These are phyloP conservation scores for Colletotrichum sojae DNA, from an alignment of 2,329 filamentous ascomycete genomes.

Conservation along the genomic window DNA sequence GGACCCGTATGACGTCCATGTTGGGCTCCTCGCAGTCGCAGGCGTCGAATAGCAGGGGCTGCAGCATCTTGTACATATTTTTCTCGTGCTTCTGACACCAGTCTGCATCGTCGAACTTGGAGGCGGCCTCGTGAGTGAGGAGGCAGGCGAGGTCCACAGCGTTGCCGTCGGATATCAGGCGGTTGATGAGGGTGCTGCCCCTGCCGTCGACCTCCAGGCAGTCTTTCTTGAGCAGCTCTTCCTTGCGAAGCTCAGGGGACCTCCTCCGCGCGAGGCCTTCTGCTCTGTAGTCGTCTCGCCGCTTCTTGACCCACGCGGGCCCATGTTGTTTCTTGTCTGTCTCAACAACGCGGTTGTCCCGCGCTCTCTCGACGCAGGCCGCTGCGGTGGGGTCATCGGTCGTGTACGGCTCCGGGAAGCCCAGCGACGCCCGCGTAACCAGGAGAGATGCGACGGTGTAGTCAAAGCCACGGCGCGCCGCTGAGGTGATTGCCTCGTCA, in stretches of 20 bases:
- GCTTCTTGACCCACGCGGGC: too few relatives aligned
- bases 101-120: neutral
- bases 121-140: neutral
- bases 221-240: slow-evolving; percentile 10
- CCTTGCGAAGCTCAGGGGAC: too few relatives aligned
- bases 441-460: slow-evolving; percentile 11
- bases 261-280: too few relatives aligned
- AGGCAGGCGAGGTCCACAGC: neutral
- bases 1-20: slow-evolving; percentile 51
- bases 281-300: too few relatives aligned
- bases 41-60: slow-evolving; percentile 47
- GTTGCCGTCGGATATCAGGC: neutral
- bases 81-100: neutral
- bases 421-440: neutral
- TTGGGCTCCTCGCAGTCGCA: slow-evolving; percentile 50
- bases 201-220: neutral
- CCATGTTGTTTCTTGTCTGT: neutral
- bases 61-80: neutral
- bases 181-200: neutral
- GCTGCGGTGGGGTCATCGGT: slow-evolving; percentile 1
- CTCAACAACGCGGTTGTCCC: too few relatives aligned
- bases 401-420: neutral
- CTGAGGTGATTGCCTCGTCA: slow-evolving; percentile 1
- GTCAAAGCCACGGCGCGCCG: slow-evolving; percentile 1
- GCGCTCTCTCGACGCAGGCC: slow-evolving; percentile 11